Percentiles rank a stretch among this genome's conserved stretches.
phyloP scores from a whole-genome alignment of 495 filamentous ascomycete genomes.

The Cercophora samala region DNA sequence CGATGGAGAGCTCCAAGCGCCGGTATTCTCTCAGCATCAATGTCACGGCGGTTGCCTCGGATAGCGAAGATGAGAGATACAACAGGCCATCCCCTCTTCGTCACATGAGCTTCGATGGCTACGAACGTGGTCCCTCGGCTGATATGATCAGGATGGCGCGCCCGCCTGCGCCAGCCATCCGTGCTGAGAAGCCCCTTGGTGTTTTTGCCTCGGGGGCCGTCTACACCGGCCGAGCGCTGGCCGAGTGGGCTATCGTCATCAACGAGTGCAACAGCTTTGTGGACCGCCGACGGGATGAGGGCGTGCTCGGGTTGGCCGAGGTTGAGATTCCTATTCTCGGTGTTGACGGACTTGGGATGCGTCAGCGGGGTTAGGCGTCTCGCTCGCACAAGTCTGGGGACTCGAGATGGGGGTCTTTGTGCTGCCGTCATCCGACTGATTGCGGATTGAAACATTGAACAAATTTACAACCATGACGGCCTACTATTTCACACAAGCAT shows the following conservation, averaged over 20 bases:
- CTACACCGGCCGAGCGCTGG: slow-evolving; percentile 83
- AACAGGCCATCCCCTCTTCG: slow-evolving; percentile 12
- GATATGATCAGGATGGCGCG: slow-evolving; percentile 16
- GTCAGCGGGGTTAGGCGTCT: slow-evolving; percentile 26
- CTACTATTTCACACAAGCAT: neutral
- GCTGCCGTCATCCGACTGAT: neutral
- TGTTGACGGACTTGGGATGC: slow-evolving; percentile 76
- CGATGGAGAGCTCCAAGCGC: slow-evolving; percentile 15
- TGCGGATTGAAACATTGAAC: neutral
- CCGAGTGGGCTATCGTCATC: slow-evolving; percentile 85
- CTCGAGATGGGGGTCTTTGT: slow-evolving; percentile 5
- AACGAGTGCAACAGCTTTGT: slow-evolving; percentile 90
- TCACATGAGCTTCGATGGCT: slow-evolving; percentile 15
- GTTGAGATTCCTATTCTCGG: slow-evolving; percentile 87
- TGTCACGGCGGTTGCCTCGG: slow-evolving; percentile 13
- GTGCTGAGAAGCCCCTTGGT: slow-evolving; percentile 39
- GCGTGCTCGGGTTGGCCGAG: slow-evolving; percentile 66
- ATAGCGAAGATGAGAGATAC: slow-evolving; percentile 13
- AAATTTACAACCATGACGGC: neutral
- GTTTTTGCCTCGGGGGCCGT: slow-evolving; percentile 46
- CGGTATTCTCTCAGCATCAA: slow-evolving; percentile 25
- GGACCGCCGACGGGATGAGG: slow-evolving; percentile 79
- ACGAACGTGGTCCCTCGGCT: slow-evolving; percentile 17
- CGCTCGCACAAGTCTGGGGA: neutral
- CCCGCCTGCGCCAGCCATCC: slow-evolving; percentile 23